These are phyloP conservation scores for Camelina laxa DNA, from an alignment of 345 rosid species.

Conservation along the genomic window DNA sequence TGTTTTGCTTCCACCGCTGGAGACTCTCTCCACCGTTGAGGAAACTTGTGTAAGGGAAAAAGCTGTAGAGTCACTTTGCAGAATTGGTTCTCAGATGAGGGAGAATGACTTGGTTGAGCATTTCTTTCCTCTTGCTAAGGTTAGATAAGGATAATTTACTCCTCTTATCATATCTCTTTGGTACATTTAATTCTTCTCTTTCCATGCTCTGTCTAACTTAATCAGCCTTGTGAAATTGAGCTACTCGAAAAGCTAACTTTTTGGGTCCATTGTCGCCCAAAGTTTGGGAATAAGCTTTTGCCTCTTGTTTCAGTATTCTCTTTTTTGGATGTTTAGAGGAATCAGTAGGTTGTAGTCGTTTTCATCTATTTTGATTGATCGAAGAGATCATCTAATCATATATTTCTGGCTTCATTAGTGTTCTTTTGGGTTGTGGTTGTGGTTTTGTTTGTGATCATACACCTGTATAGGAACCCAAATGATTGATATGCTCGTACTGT, in stretches of 20 bases:
- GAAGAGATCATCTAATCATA: not conserved
- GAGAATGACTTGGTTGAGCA: conserved; percentile 70
- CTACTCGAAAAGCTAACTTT: not conserved
- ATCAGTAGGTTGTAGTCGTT: not conserved
- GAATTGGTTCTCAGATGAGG: conserved; percentile 76
- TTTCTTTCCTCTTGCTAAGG: conserved; percentile 72
- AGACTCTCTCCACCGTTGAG: conserved; percentile 74
- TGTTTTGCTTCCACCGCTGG: conserved; percentile 69
- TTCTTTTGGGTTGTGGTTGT: conserved; percentile 10
- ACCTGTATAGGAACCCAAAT: not conserved
- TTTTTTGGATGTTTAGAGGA: not conserved
- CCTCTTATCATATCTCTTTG: not conserved
- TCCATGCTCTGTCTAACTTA: not conserved
- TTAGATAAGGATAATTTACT: conserved; percentile 27
- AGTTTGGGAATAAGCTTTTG: conserved; percentile 8
- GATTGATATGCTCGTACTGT: not conserved
- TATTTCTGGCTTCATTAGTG: not conserved
- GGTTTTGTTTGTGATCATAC: not conserved
- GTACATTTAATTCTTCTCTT: not conserved
- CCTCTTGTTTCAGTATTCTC: not conserved
- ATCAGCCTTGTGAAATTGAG: not conserved
- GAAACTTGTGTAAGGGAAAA: conserved; percentile 85
- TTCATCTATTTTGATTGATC: not conserved
- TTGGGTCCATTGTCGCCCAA: not conserved
- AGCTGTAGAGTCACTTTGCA: conserved; percentile 70